Percentiles rank a stretch among this genome's conserved stretches.
phyloP scores from a whole-genome alignment of 192 early-diverging fungal genomes.

The Linnemannia hyalina region DNA sequence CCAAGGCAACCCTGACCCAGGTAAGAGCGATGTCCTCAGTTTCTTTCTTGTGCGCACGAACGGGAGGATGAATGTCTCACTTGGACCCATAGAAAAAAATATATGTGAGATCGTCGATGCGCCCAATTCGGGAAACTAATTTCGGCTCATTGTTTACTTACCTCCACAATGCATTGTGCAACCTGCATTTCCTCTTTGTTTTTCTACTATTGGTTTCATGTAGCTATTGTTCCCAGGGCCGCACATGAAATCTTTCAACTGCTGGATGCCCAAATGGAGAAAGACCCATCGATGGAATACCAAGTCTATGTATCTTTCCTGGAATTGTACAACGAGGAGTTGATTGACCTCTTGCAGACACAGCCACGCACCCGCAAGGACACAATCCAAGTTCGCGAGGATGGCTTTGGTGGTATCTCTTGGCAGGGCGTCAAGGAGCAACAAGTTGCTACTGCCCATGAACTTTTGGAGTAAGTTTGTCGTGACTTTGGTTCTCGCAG shows the following conservation, averaged over 20 bases:
- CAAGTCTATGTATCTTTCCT: slow-evolving; percentile 86
- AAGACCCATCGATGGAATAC: slow-evolving; percentile 58
- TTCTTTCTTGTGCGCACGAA: neutral
- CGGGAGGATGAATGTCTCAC: neutral
- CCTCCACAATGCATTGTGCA: neutral
- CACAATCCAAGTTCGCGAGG: slow-evolving; percentile 77
- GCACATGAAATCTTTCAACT: slow-evolving; percentile 69
- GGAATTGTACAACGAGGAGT: slow-evolving; percentile 98
- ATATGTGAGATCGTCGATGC: neutral
- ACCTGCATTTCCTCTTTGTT: neutral
- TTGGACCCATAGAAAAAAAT: neutral
- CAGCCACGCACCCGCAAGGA: slow-evolving; percentile 47
- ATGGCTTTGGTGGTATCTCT: slow-evolving; percentile 88
- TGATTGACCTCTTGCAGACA: slow-evolving; percentile 84
- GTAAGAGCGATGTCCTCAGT: slow-evolving; percentile 4
- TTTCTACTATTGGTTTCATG: slow-evolving; percentile 3
- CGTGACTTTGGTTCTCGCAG: neutral
- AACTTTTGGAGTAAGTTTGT: slow-evolving; percentile 63
- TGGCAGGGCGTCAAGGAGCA: slow-evolving; percentile 89
- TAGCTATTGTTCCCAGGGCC: slow-evolving; percentile 80
- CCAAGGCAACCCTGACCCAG: slow-evolving; percentile 51
- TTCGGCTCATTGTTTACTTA: neutral
- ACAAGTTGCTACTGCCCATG: slow-evolving; percentile 75
- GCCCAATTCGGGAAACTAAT: slow-evolving; percentile 9
- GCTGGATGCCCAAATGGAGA: slow-evolving; percentile 49